Percentiles rank a stretch among this genome's conserved stretches.
Evolutionary conservation across 805 yeast species (phyloP).

Genomic region (Saturnispora hagleri): DNA sequence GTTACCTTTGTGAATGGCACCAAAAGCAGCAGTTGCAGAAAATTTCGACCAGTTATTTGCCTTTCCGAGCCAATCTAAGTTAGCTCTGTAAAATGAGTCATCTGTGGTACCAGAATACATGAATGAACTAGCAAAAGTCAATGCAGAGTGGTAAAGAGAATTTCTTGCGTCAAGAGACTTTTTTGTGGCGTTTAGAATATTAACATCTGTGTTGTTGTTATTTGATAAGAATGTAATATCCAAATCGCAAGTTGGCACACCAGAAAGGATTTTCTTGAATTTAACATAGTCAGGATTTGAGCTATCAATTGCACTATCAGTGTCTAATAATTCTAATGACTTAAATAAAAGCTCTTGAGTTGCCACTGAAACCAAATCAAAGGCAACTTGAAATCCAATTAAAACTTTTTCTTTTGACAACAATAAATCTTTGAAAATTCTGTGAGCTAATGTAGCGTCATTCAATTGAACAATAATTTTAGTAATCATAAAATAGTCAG

Average conservation of each 20-base stretch:
- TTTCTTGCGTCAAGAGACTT: slow-evolving; percentile 79
- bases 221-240: slow-evolving; percentile 80
- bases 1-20: slow-evolving; percentile 94
- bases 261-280: slow-evolving; percentile 66
- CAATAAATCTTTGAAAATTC: slow-evolving; percentile 55
- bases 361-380: slow-evolving; percentile 86
- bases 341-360: slow-evolving; percentile 76
- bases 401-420: slow-evolving; percentile 32
- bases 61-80: slow-evolving; percentile 91
- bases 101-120: slow-evolving; percentile 95
- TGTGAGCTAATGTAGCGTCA: slow-evolving; percentile 60
- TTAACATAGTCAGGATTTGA: slow-evolving; percentile 18
- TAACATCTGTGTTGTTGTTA: slow-evolving; percentile 79
- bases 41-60: slow-evolving; percentile 99
- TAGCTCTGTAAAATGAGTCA: slow-evolving; percentile 82
- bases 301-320: slow-evolving; percentile 21
- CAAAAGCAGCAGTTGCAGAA: slow-evolving; percentile 95
- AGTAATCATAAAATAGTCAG: slow-evolving; percentile 77
- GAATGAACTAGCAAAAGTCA: slow-evolving; percentile 89
- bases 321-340: slow-evolving; percentile 34
- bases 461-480: slow-evolving; percentile 85
- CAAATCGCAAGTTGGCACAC: slow-evolving; percentile 89
- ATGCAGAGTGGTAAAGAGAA: slow-evolving; percentile 92
- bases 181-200: slow-evolving; percentile 74
- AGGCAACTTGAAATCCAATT: slow-evolving; percentile 87